phyloP scores from a whole-genome alignment of 768 basidiomycete genomes.

The Baorangia bicolor region DNA sequence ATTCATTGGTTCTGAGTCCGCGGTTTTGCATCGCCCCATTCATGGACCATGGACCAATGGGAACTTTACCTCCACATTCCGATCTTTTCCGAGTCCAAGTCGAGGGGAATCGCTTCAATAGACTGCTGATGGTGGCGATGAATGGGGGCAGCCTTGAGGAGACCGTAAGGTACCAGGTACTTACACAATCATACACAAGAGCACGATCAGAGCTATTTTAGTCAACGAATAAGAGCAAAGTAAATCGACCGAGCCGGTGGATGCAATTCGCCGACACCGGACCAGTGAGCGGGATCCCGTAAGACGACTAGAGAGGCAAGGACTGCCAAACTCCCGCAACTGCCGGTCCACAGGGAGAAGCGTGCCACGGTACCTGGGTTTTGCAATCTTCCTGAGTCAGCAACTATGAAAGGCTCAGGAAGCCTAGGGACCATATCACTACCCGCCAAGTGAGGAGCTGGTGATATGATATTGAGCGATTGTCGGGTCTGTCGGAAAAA shows the following conservation, averaged over 20 bases:
- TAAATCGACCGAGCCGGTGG: neutral
- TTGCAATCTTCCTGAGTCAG: neutral
- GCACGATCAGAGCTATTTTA: neutral
- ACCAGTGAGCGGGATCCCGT: neutral
- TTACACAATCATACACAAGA: conserved; percentile 7
- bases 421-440: neutral
- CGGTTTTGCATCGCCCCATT: conserved; percentile 17
- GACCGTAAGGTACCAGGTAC: conserved; percentile 8
- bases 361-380: neutral
- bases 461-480: too few species aligned
- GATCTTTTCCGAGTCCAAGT: conserved; percentile 10
- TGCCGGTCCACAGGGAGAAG: neutral
- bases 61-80: conserved; percentile 15
- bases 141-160: conserved; percentile 20
- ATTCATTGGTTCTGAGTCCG: neutral
- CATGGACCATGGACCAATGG: conserved; percentile 16
- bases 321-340: neutral
- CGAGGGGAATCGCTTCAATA: conserved; percentile 11
- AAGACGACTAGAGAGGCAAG: neutral
- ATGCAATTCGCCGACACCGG: neutral
- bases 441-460: neutral
- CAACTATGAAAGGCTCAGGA: neutral
- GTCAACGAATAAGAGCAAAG: neutral
- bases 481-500: conserved; percentile 5
- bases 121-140: conserved; percentile 21